Conservation (phyloP, 2,329 filamentous ascomycete genomes). For the Orbilia oligospora region DNA sequence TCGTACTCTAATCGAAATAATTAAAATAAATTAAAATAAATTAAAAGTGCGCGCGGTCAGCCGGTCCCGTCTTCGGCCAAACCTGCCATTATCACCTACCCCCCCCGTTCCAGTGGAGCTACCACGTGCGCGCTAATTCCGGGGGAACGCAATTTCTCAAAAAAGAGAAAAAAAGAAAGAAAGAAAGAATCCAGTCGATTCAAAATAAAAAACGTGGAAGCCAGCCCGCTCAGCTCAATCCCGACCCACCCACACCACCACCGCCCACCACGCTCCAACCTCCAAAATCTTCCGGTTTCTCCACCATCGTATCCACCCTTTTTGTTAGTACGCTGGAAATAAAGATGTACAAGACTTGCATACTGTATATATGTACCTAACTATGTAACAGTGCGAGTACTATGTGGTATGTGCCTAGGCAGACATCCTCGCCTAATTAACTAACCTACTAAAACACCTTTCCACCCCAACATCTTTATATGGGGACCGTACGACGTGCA, state of each 20-base stretch:
- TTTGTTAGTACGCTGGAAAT: not conserved
- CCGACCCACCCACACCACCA: conserved; percentile 11
- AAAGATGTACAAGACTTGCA: not conserved
- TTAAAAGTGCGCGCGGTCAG: conserved; percentile 19
- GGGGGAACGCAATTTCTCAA: conserved; percentile 60
- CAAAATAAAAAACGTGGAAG: conserved; percentile 60
- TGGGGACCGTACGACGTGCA: too few relatives aligned
- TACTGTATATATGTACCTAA: too few relatives aligned
- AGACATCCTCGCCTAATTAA: conserved; percentile 5
- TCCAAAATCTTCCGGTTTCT: conserved; percentile 37
- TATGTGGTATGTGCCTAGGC: not conserved
- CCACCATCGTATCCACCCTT: conserved; percentile 2
- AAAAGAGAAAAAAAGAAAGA: too few relatives aligned
- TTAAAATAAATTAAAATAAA: too few relatives aligned
- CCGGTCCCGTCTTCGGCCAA: conserved; percentile 38
- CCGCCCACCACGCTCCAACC: not conserved
- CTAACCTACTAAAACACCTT: too few relatives aligned
- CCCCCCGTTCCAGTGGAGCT: conserved; percentile 21
- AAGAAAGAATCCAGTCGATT: conserved; percentile 41
- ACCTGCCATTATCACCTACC: conserved; percentile 33
- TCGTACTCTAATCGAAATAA: too few relatives aligned
- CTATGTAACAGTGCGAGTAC: too few relatives aligned
- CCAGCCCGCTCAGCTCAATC: conserved; percentile 57
- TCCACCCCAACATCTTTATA: too few relatives aligned
- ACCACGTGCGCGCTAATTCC: conserved; percentile 61